Conservation (phyloP, 306 rosid genomes). For the Lathyrus aphaca region DNA sequence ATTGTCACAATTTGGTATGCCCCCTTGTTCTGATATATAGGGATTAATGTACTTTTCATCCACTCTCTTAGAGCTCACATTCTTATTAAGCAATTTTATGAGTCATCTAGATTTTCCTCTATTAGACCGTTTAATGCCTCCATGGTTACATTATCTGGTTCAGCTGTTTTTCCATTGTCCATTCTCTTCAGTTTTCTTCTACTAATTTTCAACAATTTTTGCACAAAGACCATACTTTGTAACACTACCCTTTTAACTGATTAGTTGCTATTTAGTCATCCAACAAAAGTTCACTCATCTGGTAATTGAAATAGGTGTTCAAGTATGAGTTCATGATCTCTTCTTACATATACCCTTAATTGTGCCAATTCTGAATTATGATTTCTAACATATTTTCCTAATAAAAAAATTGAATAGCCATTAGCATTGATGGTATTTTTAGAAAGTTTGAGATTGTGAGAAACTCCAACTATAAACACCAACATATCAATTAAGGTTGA, state of each 20-base stretch:
- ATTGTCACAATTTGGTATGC: background rate
- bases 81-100: background rate
- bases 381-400: too few species aligned
- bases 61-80: background rate
- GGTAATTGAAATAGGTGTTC: background rate
- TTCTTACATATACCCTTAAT: too few species aligned
- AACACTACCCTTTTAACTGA: background rate
- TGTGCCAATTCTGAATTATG: too few species aligned
- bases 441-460: background rate
- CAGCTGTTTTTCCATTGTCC: background rate
- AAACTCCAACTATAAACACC: background rate
- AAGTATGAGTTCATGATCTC: too few species aligned
- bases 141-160: background rate
- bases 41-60: background rate
- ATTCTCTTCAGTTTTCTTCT: background rate
- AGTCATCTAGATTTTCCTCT: background rate
- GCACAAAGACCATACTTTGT: background rate
- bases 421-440: background rate
- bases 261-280: background rate
- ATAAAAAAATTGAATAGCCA: too few species aligned
- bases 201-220: background rate
- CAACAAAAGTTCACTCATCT: background rate
- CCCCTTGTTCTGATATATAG: background rate
- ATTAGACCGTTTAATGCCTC: background rate
- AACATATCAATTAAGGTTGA: background rate